These are phyloP conservation scores for Darksidea phi DNA, from an alignment of 495 filamentous ascomycete species.

Conservation along the genomic window DNA sequence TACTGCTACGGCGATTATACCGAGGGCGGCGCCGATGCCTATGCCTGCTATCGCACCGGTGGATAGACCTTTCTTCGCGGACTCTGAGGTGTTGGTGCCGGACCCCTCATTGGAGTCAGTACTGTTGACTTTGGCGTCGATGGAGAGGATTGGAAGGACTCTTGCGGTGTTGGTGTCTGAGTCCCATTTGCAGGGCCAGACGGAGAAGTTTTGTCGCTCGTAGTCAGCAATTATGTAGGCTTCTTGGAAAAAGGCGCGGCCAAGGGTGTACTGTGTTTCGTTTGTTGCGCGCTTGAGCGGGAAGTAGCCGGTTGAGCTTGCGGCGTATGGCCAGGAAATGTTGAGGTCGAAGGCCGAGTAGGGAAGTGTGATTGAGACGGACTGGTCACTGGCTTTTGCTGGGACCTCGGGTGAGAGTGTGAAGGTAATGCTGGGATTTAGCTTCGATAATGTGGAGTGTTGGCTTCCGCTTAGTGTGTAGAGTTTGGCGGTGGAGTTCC, in stretches of 20 bases:
- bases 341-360: conserved; percentile 54
- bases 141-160: conserved; percentile 50
- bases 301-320: conserved; percentile 50
- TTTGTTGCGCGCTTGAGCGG: conserved; percentile 53
- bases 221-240: conserved; percentile 53
- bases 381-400: conserved; percentile 44
- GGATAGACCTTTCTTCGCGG: neutral
- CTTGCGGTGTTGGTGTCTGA: conserved; percentile 52
- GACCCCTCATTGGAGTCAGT: conserved; percentile 49
- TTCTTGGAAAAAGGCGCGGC: conserved; percentile 58
- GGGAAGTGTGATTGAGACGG: conserved; percentile 51
- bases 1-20: conserved; percentile 32
- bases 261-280: conserved; percentile 55
- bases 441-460: conserved; percentile 44
- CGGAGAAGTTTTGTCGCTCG: conserved; percentile 48
- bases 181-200: conserved; percentile 58
- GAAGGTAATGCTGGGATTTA: conserved; percentile 53
- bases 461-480: conserved; percentile 52
- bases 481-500: conserved; percentile 44
- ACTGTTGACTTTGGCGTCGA: conserved; percentile 22
- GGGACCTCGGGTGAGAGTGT: conserved; percentile 45
- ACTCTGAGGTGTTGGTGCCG: conserved; percentile 11
- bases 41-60: conserved; percentile 40
- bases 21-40: conserved; percentile 48
- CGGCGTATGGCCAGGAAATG: conserved; percentile 42